These are phyloP conservation scores for Camptophora hylomeconis DNA, from an alignment of 2,329 filamentous ascomycete genomes.

Conservation along the genomic window DNA sequence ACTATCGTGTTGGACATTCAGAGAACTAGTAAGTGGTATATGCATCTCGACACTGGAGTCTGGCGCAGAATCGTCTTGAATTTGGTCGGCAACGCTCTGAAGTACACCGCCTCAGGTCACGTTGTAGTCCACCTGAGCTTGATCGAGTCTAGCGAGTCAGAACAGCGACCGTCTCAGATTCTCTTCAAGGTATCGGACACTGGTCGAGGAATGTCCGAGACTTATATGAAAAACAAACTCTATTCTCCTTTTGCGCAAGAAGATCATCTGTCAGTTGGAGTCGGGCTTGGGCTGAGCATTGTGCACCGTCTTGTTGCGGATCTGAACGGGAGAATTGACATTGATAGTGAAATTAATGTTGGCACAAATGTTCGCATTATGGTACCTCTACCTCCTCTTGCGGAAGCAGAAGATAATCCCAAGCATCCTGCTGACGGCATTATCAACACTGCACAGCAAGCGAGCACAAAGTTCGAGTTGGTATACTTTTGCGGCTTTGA, in stretches of 20 bases:
- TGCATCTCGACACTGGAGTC: conserved; percentile 32
- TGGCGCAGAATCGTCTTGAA: conserved; percentile 38
- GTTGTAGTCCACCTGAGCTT: conserved; percentile 26
- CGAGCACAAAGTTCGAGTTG: too few relatives aligned
- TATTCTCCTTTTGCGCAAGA: conserved; percentile 52
- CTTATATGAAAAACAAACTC: conserved; percentile 17
- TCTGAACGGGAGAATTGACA: conserved; percentile 19
- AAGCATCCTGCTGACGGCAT: conserved; percentile 1
- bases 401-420: not conserved
- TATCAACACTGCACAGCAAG: too few relatives aligned
- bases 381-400: conserved; percentile 2
- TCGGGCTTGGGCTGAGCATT: conserved; percentile 48
- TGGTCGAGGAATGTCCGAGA: conserved; percentile 19
- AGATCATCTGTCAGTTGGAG: conserved; percentile 40
- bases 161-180: conserved; percentile 10
- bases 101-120: conserved; percentile 32
- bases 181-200: conserved; percentile 20
- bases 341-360: conserved; percentile 17
- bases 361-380: conserved; percentile 16
- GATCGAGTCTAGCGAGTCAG: conserved; percentile 11
- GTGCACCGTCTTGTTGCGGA: conserved; percentile 29
- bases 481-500: too few relatives aligned
- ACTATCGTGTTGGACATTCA: conserved; percentile 32
- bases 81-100: conserved; percentile 35
- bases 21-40: conserved; percentile 27